Evolutionary conservation across 371 early-diverging fungal species (phyloP).

Genomic region (Mucor lusitanicus): DNA sequence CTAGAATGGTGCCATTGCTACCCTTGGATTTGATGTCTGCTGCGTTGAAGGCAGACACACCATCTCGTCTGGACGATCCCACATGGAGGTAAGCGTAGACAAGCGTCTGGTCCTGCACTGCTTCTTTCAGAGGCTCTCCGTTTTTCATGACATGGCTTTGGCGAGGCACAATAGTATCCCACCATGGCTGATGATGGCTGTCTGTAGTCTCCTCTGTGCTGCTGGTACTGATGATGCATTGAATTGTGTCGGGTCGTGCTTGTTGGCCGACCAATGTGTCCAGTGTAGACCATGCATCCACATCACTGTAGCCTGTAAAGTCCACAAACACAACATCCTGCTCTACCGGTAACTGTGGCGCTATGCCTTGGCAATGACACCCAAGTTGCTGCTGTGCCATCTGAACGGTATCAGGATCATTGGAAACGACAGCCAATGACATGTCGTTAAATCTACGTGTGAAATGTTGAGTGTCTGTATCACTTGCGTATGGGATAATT

Average conservation of each 20-base stretch:
- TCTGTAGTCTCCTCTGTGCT: neutral
- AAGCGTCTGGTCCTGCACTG: neutral
- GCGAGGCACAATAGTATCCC: slow-evolving; percentile 17
- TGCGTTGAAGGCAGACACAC: slow-evolving; percentile 2
- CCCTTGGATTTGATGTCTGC: slow-evolving; percentile 23
- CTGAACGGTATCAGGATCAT: neutral
- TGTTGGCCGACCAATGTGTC: neutral
- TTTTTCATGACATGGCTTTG: slow-evolving; percentile 37
- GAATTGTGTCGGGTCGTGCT: neutral
- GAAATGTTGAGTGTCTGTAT: neutral
- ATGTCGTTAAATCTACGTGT: slow-evolving; percentile 32
- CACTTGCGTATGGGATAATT: neutral
- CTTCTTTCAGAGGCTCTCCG: slow-evolving; percentile 10
- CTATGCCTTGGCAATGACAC: neutral
- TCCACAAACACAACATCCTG: slow-evolving; percentile 22
- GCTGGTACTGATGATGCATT: slow-evolving; percentile 13
- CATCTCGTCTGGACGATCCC: slow-evolving; percentile 35
- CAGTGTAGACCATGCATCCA: neutral
- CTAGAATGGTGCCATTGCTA: slow-evolving; percentile 35
- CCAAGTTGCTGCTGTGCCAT: slow-evolving; percentile 6
- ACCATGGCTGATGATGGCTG: neutral
- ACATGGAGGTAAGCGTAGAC: slow-evolving; percentile 30
- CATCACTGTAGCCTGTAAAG: slow-evolving; percentile 3
- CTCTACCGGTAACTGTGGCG: neutral
- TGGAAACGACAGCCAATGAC: slow-evolving; percentile 30